Conservation (phyloP, 176 grass and related monocot species). For the Oryza coarctata region DNA sequence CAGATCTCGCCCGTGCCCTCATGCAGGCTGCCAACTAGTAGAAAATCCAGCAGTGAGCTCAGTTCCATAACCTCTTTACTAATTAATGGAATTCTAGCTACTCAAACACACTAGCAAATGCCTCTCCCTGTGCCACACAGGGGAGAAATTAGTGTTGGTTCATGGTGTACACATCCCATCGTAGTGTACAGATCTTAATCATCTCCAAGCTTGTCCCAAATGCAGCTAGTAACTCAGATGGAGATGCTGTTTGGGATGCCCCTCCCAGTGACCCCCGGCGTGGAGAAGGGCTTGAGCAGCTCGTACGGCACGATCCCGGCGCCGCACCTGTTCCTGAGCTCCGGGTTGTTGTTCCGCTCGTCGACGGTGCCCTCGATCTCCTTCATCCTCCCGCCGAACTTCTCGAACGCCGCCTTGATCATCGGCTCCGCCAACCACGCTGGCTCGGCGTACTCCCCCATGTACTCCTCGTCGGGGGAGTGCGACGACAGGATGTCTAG, state of each 20-base stretch:
- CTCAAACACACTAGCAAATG: background rate
- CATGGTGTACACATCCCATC: background rate
- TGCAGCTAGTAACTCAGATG: constrained; percentile 42
- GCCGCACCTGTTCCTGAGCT: constrained; percentile 66
- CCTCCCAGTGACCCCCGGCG: constrained; percentile 76
- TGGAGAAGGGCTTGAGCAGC: constrained; percentile 82
- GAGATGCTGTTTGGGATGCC: constrained; percentile 91
- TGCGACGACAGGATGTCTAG: constrained; percentile 80
- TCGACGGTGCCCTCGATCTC: constrained; percentile 79
- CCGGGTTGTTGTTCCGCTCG: constrained; percentile 50
- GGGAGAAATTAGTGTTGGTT: background rate
- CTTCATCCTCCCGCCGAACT: constrained; percentile 68
- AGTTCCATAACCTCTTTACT: background rate
- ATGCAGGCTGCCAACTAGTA: background rate
- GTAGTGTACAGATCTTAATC: background rate
- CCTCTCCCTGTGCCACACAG: background rate
- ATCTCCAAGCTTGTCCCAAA: background rate
- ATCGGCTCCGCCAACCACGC: constrained; percentile 58
- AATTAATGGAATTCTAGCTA: background rate
- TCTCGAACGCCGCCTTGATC: constrained; percentile 73
- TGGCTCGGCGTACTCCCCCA: constrained; percentile 54
- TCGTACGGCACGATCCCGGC: constrained; percentile 82
- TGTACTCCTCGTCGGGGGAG: constrained; percentile 90
- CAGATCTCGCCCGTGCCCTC: background rate
- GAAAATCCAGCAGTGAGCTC: background rate